phyloP scores from a whole-genome alignment of 192 early-diverging fungal genomes.

The Coemansia sp. region DNA sequence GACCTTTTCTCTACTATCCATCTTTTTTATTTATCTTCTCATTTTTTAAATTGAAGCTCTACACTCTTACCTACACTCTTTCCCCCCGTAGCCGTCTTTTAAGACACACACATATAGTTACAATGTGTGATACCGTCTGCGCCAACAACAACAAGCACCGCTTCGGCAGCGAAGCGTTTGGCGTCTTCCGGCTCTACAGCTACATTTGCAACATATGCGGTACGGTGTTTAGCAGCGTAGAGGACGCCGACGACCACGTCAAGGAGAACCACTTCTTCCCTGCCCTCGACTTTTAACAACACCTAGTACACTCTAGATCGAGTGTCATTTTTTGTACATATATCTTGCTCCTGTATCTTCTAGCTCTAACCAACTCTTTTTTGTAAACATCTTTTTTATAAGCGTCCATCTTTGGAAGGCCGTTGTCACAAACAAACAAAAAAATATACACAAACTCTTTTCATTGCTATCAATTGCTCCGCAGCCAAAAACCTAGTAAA shows the following conservation, averaged over 20 bases:
- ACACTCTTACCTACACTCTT: background rate
- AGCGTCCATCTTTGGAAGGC: background rate
- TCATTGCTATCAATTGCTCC: background rate
- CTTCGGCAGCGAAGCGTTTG: slow-evolving; percentile 21
- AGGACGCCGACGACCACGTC: slow-evolving; percentile 46
- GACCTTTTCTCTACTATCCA: background rate
- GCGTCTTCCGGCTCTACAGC: slow-evolving; percentile 36
- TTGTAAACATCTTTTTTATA: slow-evolving; percentile 9
- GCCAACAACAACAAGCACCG: slow-evolving; percentile 20
- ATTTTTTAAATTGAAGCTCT: background rate
- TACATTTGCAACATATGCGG: slow-evolving; percentile 54
- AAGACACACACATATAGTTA: background rate
- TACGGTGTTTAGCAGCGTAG: slow-evolving; percentile 25
- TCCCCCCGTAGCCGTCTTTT: background rate
- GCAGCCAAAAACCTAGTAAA: background rate
- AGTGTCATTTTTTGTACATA: background rate
- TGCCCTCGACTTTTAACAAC: slow-evolving; percentile 32
- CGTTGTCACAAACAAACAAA: background rate
- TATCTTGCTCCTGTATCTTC: slow-evolving; percentile 7
- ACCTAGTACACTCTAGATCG: background rate
- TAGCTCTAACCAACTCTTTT: background rate
- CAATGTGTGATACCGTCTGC: slow-evolving; percentile 26
- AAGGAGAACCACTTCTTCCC: slow-evolving; percentile 55
- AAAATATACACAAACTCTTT: slow-evolving; percentile 3
- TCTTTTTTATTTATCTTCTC: background rate